Evolutionary conservation across 176 grass and related monocot species (phyloP).

Genomic region (Miscanthus lutarioriparius): DNA sequence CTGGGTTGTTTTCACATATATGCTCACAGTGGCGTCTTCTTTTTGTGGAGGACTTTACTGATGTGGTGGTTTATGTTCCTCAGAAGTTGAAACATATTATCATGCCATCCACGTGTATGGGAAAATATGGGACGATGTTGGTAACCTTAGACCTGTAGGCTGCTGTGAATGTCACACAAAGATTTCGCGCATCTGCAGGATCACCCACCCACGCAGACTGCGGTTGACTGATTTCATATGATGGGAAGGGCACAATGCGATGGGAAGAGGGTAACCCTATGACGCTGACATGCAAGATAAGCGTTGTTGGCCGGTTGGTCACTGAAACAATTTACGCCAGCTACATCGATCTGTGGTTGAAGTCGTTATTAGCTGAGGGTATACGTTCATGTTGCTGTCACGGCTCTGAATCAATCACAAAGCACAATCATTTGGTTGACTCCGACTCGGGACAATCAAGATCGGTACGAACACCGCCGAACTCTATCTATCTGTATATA

Average conservation of each 20-base stretch:
- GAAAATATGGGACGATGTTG: not conserved
- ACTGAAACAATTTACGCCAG: not conserved
- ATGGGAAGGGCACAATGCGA: not conserved
- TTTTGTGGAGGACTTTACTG: too few relatives aligned
- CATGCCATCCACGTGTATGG: too few relatives aligned
- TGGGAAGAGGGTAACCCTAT: not conserved
- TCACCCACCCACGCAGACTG: not conserved
- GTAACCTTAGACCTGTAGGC: not conserved
- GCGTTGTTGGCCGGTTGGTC: not conserved
- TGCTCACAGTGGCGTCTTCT: too few relatives aligned
- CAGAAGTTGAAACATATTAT: too few relatives aligned
- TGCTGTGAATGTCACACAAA: slow-evolving; percentile 14
- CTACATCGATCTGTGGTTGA: not conserved
- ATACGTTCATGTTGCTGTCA: not conserved
- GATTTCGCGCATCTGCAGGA: not conserved
- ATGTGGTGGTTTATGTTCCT: too few relatives aligned
- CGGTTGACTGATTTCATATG: not conserved
- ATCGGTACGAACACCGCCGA: not conserved
- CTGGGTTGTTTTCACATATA: too few relatives aligned
- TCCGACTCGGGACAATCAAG: not conserved
- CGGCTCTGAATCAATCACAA: not conserved
- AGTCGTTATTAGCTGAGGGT: not conserved
- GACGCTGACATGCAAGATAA: not conserved
- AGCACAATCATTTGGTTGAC: slow-evolving; percentile 9
- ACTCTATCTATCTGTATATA: not conserved